phyloP scores from a whole-genome alignment of 345 rosid genomes.

The Ricinus communis region DNA sequence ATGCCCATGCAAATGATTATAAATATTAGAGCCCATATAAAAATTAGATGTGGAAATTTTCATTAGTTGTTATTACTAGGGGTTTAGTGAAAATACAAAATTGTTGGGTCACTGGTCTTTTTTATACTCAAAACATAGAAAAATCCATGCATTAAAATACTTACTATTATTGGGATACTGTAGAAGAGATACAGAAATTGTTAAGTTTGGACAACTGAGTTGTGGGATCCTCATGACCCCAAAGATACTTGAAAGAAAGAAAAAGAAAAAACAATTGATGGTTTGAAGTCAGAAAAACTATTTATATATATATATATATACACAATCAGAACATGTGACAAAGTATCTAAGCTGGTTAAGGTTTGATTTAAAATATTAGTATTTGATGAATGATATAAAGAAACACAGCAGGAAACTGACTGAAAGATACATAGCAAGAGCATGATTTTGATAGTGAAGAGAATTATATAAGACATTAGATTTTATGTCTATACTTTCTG shows the following conservation, averaged over 20 bases:
- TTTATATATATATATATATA: background rate
- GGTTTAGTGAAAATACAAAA: no score
- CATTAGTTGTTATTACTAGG: no score
- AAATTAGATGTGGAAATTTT: no score
- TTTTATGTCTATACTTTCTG: conserved; percentile 44
- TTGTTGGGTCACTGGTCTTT: no score
- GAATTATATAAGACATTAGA: conserved; percentile 21
- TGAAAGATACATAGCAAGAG: conserved; percentile 33
- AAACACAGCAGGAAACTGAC: conserved; percentile 29
- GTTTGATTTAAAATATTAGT: conserved; percentile 29
- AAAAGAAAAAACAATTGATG: background rate
- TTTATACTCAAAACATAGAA: no score
- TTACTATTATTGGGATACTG: no score
- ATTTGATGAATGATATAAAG: conserved; percentile 16
- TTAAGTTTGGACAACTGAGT: background rate
- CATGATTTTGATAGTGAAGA: conserved; percentile 37
- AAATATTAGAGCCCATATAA: no score
- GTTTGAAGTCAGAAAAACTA: conserved; percentile 7
- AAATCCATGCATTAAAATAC: no score
- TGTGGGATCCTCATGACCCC: background rate
- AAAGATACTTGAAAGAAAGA: background rate
- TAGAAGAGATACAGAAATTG: background rate
- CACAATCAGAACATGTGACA: background rate
- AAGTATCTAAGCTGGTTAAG: background rate
- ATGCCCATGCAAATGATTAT: no score